A percentile compares a stretch with the other conserved stretches of the same genome.
phyloP scores from a whole-genome alignment of 2,329 filamentous ascomycete species.

The Zymoseptoria passerinii region DNA sequence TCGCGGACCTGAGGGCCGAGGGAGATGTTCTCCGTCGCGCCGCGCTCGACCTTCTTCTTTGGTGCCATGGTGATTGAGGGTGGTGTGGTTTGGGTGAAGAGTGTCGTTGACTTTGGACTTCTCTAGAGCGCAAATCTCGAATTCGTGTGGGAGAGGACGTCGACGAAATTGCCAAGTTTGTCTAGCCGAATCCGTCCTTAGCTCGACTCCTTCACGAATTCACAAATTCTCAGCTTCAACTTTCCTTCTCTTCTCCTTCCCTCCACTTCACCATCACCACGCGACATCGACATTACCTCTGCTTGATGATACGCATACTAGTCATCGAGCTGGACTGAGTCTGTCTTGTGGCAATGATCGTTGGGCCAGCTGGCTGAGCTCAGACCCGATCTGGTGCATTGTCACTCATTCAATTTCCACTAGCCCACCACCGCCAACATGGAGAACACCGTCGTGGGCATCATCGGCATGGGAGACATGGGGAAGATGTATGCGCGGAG shows the following conservation, averaged over 20 bases:
- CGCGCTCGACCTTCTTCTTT: slow-evolving; percentile 77
- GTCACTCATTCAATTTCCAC: not conserved
- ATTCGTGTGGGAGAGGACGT: not conserved
- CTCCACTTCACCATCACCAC: not conserved
- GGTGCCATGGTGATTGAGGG: slow-evolving; percentile 88
- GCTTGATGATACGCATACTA: not conserved
- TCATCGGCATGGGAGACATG: slow-evolving; percentile 99
- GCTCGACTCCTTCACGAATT: not conserved
- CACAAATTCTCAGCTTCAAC: slow-evolving; percentile 1
- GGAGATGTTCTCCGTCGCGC: slow-evolving; percentile 91
- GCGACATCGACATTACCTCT: not conserved
- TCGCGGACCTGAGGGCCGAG: slow-evolving; percentile 94
- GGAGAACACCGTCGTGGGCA: slow-evolving; percentile 72
- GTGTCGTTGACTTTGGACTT: slow-evolving; percentile 15
- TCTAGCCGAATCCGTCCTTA: not conserved
- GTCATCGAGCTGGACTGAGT: not conserved
- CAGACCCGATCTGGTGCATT: not conserved
- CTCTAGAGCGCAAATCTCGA: slow-evolving; percentile 10
- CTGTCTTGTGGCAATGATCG: not conserved
- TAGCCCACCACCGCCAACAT: slow-evolving; percentile 31
- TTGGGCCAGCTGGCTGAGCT: not conserved
- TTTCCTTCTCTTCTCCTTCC: slow-evolving; percentile 5
- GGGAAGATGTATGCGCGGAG: slow-evolving; percentile 94
- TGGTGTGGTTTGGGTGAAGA: slow-evolving; percentile 20
- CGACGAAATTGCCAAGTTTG: not conserved